Conservation (phyloP, 2,329 filamentous ascomycete species). For the Fusarium haematococcum region DNA sequence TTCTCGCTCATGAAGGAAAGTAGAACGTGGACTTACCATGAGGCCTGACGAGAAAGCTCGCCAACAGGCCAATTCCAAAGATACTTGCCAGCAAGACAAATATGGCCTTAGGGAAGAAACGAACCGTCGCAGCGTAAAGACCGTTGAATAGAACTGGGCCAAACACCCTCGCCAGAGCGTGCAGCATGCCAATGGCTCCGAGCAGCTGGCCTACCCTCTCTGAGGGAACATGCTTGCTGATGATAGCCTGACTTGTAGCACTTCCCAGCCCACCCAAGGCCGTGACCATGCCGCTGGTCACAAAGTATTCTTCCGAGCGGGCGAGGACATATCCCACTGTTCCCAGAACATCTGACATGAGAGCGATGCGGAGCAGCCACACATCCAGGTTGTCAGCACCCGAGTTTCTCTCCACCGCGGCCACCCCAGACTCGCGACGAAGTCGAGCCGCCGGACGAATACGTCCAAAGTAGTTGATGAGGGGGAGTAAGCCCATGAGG, state of each 20-base stretch:
- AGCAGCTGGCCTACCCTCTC: slow-evolving; percentile 88
- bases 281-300: slow-evolving; percentile 77
- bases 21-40: slow-evolving; percentile 71
- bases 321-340: slow-evolving; percentile 80
- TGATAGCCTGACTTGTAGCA: slow-evolving; percentile 83
- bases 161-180: slow-evolving; percentile 82
- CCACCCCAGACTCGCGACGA: slow-evolving; percentile 51
- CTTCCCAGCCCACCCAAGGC: slow-evolving; percentile 86
- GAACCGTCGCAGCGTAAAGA: slow-evolving; percentile 86
- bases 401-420: slow-evolving; percentile 61
- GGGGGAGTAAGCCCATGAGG: slow-evolving; percentile 80
- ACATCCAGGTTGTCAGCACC: slow-evolving; percentile 86
- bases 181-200: slow-evolving; percentile 86
- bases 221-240: slow-evolving; percentile 91
- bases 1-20: background rate
- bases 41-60: slow-evolving; percentile 78
- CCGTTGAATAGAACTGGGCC: slow-evolving; percentile 87
- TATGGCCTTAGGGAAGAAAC: slow-evolving; percentile 81
- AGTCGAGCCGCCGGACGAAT: slow-evolving; percentile 60
- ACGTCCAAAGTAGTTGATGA: slow-evolving; percentile 81
- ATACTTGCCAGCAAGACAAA: slow-evolving; percentile 79
- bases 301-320: slow-evolving; percentile 72
- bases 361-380: slow-evolving; percentile 77
- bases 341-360: slow-evolving; percentile 82
- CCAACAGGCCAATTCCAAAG: slow-evolving; percentile 74